phyloP scores from a whole-genome alignment of 495 filamentous ascomycete genomes.

The Neurospora terricola region DNA sequence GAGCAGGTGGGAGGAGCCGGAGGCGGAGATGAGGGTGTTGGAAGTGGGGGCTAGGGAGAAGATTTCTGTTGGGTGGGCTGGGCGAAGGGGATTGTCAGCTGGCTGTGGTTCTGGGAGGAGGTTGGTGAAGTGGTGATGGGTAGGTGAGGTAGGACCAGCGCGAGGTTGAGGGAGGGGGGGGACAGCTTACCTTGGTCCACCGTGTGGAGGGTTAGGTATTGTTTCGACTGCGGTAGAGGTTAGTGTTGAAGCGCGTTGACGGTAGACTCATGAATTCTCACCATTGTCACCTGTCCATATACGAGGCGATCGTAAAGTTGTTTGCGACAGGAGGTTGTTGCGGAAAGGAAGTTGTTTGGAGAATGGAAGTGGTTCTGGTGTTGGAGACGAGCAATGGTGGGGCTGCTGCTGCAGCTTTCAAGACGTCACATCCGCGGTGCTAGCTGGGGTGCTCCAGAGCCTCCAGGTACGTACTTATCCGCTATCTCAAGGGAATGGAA shows the following conservation, averaged over 20 bases:
- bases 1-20: conserved; percentile 69
- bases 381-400: neutral
- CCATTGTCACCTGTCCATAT: conserved; percentile 35
- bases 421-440: neutral
- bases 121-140: too few species aligned
- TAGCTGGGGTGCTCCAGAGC: neutral
- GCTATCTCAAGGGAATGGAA: neutral
- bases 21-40: conserved; percentile 65
- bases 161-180: too few species aligned
- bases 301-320: neutral
- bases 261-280: conserved; percentile 3
- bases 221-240: conserved; percentile 63
- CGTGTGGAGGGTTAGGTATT: conserved; percentile 89
- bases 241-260: neutral
- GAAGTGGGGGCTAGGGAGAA: conserved; percentile 80
- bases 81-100: conserved; percentile 5
- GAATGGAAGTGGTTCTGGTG: neutral
- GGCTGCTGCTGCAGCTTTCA: neutral
- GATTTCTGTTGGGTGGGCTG: conserved; percentile 84
- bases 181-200: conserved; percentile 63
- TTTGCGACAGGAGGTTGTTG: neutral
- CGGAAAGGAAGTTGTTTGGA: neutral
- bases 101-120: too few species aligned
- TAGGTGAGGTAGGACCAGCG: neutral
- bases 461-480: neutral